phyloP scores from a whole-genome alignment of 2,329 filamentous ascomycete genomes.

The Gliomastix tumulicola region DNA sequence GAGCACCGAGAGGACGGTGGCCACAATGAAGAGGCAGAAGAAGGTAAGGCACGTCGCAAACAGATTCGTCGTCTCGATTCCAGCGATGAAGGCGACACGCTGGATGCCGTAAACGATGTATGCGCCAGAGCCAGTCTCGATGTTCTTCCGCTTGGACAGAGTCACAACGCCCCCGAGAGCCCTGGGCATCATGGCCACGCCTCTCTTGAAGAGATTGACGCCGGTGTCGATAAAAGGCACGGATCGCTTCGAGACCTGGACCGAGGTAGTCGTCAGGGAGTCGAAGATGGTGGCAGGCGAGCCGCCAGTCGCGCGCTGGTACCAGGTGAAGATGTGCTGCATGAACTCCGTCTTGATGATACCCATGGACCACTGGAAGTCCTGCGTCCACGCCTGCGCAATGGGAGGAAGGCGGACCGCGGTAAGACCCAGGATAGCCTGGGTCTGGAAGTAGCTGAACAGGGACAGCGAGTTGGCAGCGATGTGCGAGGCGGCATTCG shows the following conservation, averaged over 20 bases:
- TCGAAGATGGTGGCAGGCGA: slow-evolving; percentile 74
- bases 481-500: slow-evolving; percentile 90
- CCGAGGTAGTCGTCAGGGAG: slow-evolving; percentile 65
- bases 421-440: slow-evolving; percentile 84
- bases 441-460: slow-evolving; percentile 89
- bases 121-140: slow-evolving; percentile 44
- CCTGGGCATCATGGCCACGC: slow-evolving; percentile 42
- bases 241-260: slow-evolving; percentile 69
- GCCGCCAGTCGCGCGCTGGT: slow-evolving; percentile 87
- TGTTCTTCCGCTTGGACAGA: slow-evolving; percentile 47
- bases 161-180: slow-evolving; percentile 22
- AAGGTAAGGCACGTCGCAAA: slow-evolving; percentile 89
- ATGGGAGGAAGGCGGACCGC: slow-evolving; percentile 78
- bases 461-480: slow-evolving; percentile 91
- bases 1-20: slow-evolving; percentile 66
- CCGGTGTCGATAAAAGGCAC: slow-evolving; percentile 28
- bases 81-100: slow-evolving; percentile 77
- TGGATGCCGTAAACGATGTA: slow-evolving; percentile 74
- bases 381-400: slow-evolving; percentile 89
- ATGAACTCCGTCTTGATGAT: slow-evolving; percentile 85
- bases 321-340: slow-evolving; percentile 88
- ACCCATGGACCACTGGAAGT: slow-evolving; percentile 98
- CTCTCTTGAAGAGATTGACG: slow-evolving; percentile 45
- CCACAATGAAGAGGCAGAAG: slow-evolving; percentile 75
- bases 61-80: slow-evolving; percentile 84